A percentile compares a stretch with the other conserved stretches of the same genome.
Evolutionary conservation across 352 stramenopile genomes (phyloP).

Genomic region (Globisporangium acanthophoron): DNA sequence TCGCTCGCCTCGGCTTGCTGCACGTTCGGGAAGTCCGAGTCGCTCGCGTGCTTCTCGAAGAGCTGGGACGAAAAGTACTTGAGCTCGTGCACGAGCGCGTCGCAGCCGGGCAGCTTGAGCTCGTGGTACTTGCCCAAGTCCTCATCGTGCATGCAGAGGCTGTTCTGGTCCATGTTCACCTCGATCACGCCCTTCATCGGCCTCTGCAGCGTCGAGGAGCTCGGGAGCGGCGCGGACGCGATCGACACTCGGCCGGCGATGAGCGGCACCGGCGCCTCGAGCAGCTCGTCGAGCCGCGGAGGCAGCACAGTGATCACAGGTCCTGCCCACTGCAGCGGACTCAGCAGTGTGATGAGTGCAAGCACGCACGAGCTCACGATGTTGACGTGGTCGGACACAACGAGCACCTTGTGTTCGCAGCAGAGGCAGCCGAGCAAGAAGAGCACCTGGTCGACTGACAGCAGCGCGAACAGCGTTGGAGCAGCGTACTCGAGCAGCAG

Average conservation of each 20-base stretch:
- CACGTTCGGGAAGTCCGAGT: slow-evolving; percentile 57
- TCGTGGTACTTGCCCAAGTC: slow-evolving; percentile 71
- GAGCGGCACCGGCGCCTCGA: slow-evolving; percentile 71
- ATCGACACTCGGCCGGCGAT: slow-evolving; percentile 74
- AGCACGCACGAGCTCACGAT: slow-evolving; percentile 72
- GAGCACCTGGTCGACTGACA: slow-evolving; percentile 74
- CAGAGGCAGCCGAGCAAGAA: slow-evolving; percentile 73
- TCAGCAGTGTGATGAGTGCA: slow-evolving; percentile 60
- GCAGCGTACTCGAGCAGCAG: slow-evolving; percentile 71
- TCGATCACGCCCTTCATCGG: slow-evolving; percentile 73
- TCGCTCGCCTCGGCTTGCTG: slow-evolving; percentile 71
- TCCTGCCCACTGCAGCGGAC: slow-evolving; percentile 69
- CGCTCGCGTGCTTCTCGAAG: slow-evolving; percentile 46
- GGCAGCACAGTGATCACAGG: slow-evolving; percentile 72
- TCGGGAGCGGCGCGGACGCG: slow-evolving; percentile 30
- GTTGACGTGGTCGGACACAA: slow-evolving; percentile 73
- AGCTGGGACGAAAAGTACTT: slow-evolving; percentile 40
- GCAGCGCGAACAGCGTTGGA: slow-evolving; percentile 58
- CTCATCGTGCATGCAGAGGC: slow-evolving; percentile 71
- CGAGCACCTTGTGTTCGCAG: slow-evolving; percentile 70
- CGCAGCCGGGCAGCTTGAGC: slow-evolving; percentile 66
- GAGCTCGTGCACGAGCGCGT: slow-evolving; percentile 68
- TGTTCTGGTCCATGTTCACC: slow-evolving; percentile 80
- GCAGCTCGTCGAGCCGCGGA: slow-evolving; percentile 56
- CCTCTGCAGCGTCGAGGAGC: slow-evolving; percentile 48